These are phyloP conservation scores for Brachypodium distachyon DNA, from an alignment of 202 grass and related monocot species.

Conservation along the genomic window DNA sequence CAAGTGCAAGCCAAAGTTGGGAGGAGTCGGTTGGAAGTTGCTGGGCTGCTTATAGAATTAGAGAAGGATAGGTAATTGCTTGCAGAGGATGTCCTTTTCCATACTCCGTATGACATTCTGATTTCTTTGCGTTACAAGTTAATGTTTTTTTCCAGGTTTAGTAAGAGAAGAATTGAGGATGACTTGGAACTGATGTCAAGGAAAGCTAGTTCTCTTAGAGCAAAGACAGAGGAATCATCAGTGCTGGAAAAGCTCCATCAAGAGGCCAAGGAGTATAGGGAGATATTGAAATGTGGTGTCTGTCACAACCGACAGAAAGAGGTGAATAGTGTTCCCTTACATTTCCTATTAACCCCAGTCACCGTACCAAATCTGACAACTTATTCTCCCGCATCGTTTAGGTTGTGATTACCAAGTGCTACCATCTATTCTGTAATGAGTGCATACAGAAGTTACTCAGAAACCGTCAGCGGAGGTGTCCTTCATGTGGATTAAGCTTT, in stretches of 20 bases:
- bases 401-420: slow-evolving; percentile 71
- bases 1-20: slow-evolving; percentile 28
- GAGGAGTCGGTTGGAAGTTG: slow-evolving; percentile 30
- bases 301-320: slow-evolving; percentile 50
- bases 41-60: slow-evolving; percentile 45
- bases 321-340: slow-evolving; percentile 19
- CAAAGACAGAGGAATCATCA: slow-evolving; percentile 24
- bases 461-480: slow-evolving; percentile 48
- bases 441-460: slow-evolving; percentile 42
- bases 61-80: slow-evolving; percentile 43
- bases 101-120: neutral
- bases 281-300: slow-evolving; percentile 60
- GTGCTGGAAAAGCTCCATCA: slow-evolving; percentile 47
- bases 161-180: slow-evolving; percentile 53
- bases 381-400: neutral
- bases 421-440: slow-evolving; percentile 63
- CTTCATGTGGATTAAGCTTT: slow-evolving; percentile 46
- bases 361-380: neutral
- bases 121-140: neutral
- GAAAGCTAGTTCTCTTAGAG: slow-evolving; percentile 39
- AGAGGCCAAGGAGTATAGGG: slow-evolving; percentile 50
- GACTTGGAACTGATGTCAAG: slow-evolving; percentile 51
- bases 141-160: slow-evolving; percentile 38
- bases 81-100: neutral
- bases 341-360: neutral